phyloP scores from a whole-genome alignment of 1,284 basidiomycete species.

The Puccinia polysora region DNA sequence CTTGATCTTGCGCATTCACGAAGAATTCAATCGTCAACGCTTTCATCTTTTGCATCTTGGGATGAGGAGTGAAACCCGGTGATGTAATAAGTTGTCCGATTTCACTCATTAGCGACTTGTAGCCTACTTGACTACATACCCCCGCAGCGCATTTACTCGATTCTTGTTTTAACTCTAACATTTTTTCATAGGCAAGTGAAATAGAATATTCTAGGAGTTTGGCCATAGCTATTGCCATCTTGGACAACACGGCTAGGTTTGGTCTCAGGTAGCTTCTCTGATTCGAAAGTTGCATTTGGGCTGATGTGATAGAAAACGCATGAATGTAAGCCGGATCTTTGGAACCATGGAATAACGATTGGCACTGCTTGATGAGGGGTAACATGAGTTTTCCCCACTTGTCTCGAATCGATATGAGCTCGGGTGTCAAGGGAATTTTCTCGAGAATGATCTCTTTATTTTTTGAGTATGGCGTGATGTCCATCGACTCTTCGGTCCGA shows the following conservation, averaged over 20 bases:
- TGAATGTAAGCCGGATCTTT: conserved; percentile 40
- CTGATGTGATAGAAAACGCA: conserved; percentile 21
- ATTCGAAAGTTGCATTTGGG: conserved; percentile 7
- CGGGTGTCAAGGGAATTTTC: conserved; percentile 48
- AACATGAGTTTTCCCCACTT: conserved; percentile 53
- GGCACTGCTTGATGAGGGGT: conserved; percentile 45
- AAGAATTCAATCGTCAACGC: conserved; percentile 76
- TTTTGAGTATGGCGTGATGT: conserved; percentile 79
- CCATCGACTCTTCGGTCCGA: conserved; percentile 82
- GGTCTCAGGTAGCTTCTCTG: conserved; percentile 26
- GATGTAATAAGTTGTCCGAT: conserved; percentile 58
- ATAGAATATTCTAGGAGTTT: conserved; percentile 44
- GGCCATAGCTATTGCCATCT: conserved; percentile 45
- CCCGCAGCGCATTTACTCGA: conserved; percentile 50
- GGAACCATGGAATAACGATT: conserved; percentile 36
- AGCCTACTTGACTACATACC: conserved; percentile 61
- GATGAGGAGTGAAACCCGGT: conserved; percentile 66
- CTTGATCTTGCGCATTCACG: conserved; percentile 60
- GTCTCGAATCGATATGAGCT: conserved; percentile 49
- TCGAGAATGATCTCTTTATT: conserved; percentile 61
- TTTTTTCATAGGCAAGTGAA: conserved; percentile 53
- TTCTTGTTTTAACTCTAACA: conserved; percentile 55
- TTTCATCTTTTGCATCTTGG: conserved; percentile 84
- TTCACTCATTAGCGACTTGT: conserved; percentile 63
- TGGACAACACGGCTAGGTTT: conserved; percentile 13